Evolutionary conservation across 2,329 filamentous ascomycete genomes (phyloP).

Genomic region (Microcera coccophila): DNA sequence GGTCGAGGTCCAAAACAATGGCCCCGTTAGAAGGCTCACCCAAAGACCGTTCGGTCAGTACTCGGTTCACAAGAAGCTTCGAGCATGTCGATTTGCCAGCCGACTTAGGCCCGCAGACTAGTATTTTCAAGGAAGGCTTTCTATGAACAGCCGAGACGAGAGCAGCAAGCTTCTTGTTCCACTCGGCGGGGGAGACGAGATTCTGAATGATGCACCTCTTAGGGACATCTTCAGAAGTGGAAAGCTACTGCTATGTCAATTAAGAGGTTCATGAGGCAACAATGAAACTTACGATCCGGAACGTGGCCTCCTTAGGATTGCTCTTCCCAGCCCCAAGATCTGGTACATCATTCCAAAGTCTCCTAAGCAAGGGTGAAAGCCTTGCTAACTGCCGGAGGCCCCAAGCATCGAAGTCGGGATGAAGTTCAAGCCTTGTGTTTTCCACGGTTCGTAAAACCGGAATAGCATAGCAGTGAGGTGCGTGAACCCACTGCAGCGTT

Average conservation of each 20-base stretch:
- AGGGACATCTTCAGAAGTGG: constrained; percentile 49
- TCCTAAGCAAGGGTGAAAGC: constrained; percentile 63
- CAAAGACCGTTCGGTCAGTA: constrained; percentile 46
- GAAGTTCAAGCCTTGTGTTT: constrained; percentile 51
- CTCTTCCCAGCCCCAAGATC: constrained; percentile 17
- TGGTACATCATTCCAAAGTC: constrained; percentile 57
- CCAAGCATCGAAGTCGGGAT: constrained; percentile 47
- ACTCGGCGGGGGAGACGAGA: constrained; percentile 53
- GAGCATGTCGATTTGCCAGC: constrained; percentile 75
- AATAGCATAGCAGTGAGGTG: constrained; percentile 65
- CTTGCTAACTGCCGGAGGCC: constrained; percentile 51
- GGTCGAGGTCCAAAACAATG: constrained; percentile 70
- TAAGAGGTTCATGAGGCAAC: background rate
- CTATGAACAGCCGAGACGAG: constrained; percentile 34
- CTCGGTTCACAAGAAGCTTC: constrained; percentile 61
- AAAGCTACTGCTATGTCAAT: constrained; percentile 43
- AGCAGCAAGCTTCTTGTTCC: constrained; percentile 57
- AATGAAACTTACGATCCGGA: constrained; percentile 45
- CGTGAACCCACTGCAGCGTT: constrained; percentile 54
- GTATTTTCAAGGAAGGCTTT: constrained; percentile 38
- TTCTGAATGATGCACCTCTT: constrained; percentile 50
- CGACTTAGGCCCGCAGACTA: constrained; percentile 67
- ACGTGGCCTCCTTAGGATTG: constrained; percentile 31
- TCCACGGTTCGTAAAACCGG: constrained; percentile 59
- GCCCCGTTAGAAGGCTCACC: constrained; percentile 31